Evolutionary conservation across 2,329 filamentous ascomycete genomes (phyloP).

Genomic region (Stenocarpella maydis): DNA sequence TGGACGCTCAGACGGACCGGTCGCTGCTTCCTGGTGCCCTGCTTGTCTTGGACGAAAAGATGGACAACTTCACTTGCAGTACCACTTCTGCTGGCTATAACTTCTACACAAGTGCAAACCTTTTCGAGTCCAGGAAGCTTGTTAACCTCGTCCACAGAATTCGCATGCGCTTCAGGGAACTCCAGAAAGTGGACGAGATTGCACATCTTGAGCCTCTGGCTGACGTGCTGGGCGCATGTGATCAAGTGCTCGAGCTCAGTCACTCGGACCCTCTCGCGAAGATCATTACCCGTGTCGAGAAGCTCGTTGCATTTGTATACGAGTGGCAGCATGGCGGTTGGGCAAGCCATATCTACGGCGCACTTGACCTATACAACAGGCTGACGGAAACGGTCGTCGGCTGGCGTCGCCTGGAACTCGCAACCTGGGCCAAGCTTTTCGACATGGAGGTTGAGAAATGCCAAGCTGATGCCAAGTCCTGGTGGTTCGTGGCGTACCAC

Average conservation of each 20-base stretch:
- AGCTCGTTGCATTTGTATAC: conserved; percentile 83
- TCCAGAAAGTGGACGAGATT: conserved; percentile 72
- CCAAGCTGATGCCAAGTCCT: conserved; percentile 80
- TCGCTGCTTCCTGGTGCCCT: conserved; percentile 72
- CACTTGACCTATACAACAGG: conserved; percentile 74
- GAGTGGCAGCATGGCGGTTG: conserved; percentile 92
- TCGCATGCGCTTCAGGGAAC: conserved; percentile 74
- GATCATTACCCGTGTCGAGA: conserved; percentile 86
- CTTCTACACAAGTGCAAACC: conserved; percentile 87
- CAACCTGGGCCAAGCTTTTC: conserved; percentile 89
- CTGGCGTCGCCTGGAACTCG: conserved; percentile 91
- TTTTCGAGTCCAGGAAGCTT: conserved; percentile 77
- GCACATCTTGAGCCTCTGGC: conserved; percentile 77
- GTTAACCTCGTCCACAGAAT: conserved; percentile 74
- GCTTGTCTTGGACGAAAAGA: conserved; percentile 69
- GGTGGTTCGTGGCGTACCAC: conserved; percentile 98
- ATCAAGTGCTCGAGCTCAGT: conserved; percentile 76
- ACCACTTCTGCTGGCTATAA: conserved; percentile 69
- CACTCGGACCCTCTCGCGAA: conserved; percentile 87
- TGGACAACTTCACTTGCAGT: conserved; percentile 54
- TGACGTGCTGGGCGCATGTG: conserved; percentile 79
- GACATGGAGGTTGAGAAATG: conserved; percentile 83
- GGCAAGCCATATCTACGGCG: conserved; percentile 81
- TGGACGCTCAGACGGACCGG: conserved; percentile 52
- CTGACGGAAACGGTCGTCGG: conserved; percentile 82